A percentile compares a stretch with the other conserved stretches of the same genome.
phyloP scores from a whole-genome alignment of 352 stramenopile genomes.

The Phytophthora fragariaefolia region DNA sequence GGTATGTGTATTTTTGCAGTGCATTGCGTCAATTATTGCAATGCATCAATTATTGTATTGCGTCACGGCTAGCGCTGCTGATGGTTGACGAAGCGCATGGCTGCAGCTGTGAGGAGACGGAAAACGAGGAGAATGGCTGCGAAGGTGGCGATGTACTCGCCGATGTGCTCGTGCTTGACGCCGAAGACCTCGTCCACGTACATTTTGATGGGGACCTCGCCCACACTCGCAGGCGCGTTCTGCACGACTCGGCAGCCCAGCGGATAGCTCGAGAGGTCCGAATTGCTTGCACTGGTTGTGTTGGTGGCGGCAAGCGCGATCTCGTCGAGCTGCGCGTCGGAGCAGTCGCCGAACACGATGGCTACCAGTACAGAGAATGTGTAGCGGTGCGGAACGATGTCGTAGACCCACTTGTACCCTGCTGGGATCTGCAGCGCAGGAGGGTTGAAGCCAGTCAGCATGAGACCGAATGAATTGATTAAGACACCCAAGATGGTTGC shows the following conservation, averaged over 20 bases:
- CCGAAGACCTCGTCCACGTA: conserved; percentile 38
- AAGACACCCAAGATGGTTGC: conserved; percentile 30
- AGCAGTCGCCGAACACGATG: conserved; percentile 44
- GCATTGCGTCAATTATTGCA: too few species aligned
- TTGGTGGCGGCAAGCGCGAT: conserved; percentile 11
- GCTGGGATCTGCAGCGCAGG: conserved; percentile 34
- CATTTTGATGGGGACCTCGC: conserved; percentile 27
- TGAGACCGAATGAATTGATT: conserved; percentile 35
- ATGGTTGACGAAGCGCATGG: conserved; percentile 47
- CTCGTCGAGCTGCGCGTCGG: conserved; percentile 17
- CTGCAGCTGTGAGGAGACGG: conserved; percentile 33
- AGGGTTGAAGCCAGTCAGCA: conserved; percentile 51
- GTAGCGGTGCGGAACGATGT: conserved; percentile 38
- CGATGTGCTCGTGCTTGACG: conserved; percentile 43
- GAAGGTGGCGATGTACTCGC: conserved; percentile 29
- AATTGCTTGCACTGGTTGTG: too few species aligned
- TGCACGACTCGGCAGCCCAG: conserved; percentile 34
- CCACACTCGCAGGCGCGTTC: conserved; percentile 25
- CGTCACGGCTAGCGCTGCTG: conserved; percentile 33
- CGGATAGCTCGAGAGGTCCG: conserved; percentile 13
- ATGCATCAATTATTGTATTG: neutral
- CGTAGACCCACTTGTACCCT: conserved; percentile 49
- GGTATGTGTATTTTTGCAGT: too few species aligned
- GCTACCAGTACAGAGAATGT: conserved; percentile 31
- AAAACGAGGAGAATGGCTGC: conserved; percentile 38